phyloP scores from a whole-genome alignment of 2,329 filamentous ascomycete genomes.

The Trichoderma brevicompactum region DNA sequence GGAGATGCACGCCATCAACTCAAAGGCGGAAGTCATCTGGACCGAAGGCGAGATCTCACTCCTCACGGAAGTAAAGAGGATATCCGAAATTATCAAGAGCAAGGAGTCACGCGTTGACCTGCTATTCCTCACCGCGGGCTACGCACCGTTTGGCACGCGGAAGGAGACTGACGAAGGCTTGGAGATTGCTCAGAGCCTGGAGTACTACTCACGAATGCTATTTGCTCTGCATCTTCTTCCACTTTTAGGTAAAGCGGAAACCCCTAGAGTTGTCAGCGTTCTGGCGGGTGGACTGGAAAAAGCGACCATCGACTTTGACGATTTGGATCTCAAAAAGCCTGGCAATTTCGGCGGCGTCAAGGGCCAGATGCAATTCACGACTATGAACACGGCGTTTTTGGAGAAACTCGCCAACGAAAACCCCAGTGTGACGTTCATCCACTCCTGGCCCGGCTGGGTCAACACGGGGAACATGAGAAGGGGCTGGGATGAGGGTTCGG shows the following conservation, averaged over 20 bases:
- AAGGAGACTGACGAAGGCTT: not conserved
- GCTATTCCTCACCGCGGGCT: not conserved
- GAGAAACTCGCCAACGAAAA: not conserved
- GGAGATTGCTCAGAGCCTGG: not conserved
- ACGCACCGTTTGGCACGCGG: conserved; percentile 5
- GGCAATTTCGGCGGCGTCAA: not conserved
- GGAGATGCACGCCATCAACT: not conserved
- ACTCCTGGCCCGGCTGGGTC: conserved; percentile 4
- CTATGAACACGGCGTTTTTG: conserved; percentile 1
- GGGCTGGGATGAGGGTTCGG: not conserved
- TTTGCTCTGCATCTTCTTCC: conserved; percentile 5
- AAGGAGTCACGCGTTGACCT: conserved; percentile 1
- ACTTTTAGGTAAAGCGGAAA: not conserved
- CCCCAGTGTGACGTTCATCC: not conserved
- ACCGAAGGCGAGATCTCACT: conserved; percentile 5
- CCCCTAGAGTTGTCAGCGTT: not conserved
- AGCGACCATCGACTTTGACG: not conserved
- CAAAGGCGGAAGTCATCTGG: conserved; percentile 5
- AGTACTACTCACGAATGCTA: conserved; percentile 1
- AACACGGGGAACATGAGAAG: not conserved
- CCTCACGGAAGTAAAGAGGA: not conserved
- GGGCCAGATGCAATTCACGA: not conserved
- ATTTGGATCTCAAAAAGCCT: not conserved
- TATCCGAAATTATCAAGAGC: not conserved
- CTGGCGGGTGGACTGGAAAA: not conserved